phyloP scores from a whole-genome alignment of 1,284 basidiomycete species.

The Neotropicomus parvogracilis region DNA sequence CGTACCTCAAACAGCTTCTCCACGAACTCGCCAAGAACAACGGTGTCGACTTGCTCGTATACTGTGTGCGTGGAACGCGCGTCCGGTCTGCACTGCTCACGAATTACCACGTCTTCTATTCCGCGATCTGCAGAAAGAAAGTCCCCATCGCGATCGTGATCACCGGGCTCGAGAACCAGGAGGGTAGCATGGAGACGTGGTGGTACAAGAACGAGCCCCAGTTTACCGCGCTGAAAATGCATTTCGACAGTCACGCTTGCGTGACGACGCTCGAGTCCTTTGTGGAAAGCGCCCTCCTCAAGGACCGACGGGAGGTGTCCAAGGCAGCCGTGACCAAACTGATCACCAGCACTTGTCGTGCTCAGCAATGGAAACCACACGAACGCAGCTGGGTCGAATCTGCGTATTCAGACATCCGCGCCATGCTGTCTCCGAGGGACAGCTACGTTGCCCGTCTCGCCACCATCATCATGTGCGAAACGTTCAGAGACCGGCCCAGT shows the following conservation, averaged over 20 bases:
- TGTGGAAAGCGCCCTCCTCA: slow-evolving; percentile 11
- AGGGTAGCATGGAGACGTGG: slow-evolving; percentile 27
- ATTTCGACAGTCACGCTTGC: slow-evolving; percentile 26
- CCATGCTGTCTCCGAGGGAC: slow-evolving; percentile 19
- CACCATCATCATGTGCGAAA: slow-evolving; percentile 27
- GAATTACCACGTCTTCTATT: slow-evolving; percentile 32
- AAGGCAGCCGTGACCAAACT: slow-evolving; percentile 15
- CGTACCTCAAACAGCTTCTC: slow-evolving; percentile 27
- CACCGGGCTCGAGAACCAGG: slow-evolving; percentile 32
- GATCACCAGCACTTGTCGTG: slow-evolving; percentile 21
- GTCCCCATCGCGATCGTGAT: slow-evolving; percentile 29
- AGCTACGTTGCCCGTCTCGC: slow-evolving; percentile 6
- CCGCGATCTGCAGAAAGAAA: slow-evolving; percentile 32
- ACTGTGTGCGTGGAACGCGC: slow-evolving; percentile 31
- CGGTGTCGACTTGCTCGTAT: slow-evolving; percentile 27
- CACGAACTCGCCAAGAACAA: slow-evolving; percentile 22
- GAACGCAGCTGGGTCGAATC: slow-evolving; percentile 27
- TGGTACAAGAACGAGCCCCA: slow-evolving; percentile 22
- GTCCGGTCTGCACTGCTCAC: slow-evolving; percentile 25
- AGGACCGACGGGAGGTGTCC: slow-evolving; percentile 20
- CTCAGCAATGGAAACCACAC: slow-evolving; percentile 21
- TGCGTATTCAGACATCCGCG: slow-evolving; percentile 26
- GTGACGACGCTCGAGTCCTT: slow-evolving; percentile 26
- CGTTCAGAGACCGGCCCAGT: not conserved
- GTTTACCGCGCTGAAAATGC: slow-evolving; percentile 23